Evolutionary conservation across 192 early-diverging fungal genomes (phyloP), one percentile per base, ranked within the genome.

Genomic region (Chytriomyces hyalinus): DNA sequence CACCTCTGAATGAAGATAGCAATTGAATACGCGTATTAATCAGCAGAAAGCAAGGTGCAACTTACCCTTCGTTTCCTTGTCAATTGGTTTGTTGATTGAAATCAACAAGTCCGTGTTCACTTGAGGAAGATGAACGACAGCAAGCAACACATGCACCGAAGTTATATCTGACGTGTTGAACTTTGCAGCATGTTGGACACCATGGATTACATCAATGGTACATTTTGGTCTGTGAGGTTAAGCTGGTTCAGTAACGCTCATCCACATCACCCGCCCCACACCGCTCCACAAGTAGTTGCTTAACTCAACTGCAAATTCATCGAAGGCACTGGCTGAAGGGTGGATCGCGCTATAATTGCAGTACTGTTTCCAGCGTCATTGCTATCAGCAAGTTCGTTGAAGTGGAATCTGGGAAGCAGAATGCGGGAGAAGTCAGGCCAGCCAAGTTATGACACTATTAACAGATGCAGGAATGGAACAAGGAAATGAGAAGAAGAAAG

Each of bases 71-170:
- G 20, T 59, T 1, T 73, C 71, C 4, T n/a, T 28, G 62, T 80
- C 74, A 1, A 90, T 65, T 0, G 94, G 94, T 0, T 87, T 86
- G 77, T 97, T 96, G 61, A 89, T 82, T 0, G 94, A 89, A 5
- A 97, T 83, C 6, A 96, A 84, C 10, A 97, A 75, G 66, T 97
- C 96, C 0, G 94, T 92, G 5, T 78, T 53, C 11, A 92, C 89
- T 2, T 86, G 75, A 0, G 91, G 88, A 49, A 97, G 59, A 17
- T 94, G 88, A 22, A 95, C 53, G 11, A 95, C 82, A 8, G 92
- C 90, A 81, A 98, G 80, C 20, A 90, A 82, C 43, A 96, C 82
- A 48, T 85, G 77, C 0, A 96, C 87, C 0, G 77, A 20, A 81
- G 95, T 94, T 4, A 80, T 76, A 0, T 89, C 91, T 15, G 82